Percentiles rank a stretch among this genome's conserved stretches.
Conservation (phyloP, 78 protist species). For the Trichosphaerium sp. region DNA sequence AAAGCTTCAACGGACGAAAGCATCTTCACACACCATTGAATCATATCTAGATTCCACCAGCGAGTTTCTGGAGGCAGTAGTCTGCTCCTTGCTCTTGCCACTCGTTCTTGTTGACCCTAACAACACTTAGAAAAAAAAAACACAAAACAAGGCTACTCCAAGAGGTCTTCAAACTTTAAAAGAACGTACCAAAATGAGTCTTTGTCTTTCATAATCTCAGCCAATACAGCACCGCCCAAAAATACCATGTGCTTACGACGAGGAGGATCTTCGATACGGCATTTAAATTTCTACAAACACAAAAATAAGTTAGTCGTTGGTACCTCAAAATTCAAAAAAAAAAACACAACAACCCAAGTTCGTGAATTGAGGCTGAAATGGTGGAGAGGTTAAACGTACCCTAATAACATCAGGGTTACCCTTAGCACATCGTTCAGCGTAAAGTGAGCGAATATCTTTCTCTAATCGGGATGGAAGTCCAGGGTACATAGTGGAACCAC, state of each 20-base stretch:
- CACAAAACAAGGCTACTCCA: no score
- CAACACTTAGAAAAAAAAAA: no score
- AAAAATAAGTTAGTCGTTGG: neutral
- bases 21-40: no score
- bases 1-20: no score
- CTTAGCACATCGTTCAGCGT: constrained; percentile 61
- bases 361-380: neutral
- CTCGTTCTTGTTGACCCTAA: no score
- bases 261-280: constrained; percentile 95
- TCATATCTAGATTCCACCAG: no score
- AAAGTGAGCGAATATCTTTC: constrained; percentile 84
- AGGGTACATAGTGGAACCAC: constrained; percentile 93
- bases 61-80: no score
- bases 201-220: constrained; percentile 86
- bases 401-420: constrained; percentile 55
- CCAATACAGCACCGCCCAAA: constrained; percentile 97
- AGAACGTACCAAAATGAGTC: constrained; percentile 81
- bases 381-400: neutral
- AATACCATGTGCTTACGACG: constrained; percentile 98
- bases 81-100: no score
- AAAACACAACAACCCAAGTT: neutral
- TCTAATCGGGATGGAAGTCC: constrained; percentile 88
- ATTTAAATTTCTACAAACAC: constrained; percentile 70
- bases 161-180: no score
- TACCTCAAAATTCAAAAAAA: neutral